These are phyloP conservation scores for Phytophthora fragariaefolia DNA, from an alignment of 352 stramenopile species.

Conservation along the genomic window DNA sequence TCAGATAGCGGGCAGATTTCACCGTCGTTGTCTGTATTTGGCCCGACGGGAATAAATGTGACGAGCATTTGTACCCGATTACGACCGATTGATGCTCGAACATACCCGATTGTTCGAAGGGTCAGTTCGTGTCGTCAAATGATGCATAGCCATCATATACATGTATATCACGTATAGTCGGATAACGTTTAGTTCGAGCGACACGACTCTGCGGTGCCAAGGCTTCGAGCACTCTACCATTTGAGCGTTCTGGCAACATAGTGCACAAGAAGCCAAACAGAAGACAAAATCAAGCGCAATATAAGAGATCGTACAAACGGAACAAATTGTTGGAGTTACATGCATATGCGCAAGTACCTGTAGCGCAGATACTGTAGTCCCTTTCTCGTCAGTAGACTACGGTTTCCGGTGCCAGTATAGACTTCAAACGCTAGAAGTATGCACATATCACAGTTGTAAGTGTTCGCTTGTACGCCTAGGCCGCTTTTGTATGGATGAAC, in stretches of 20 bases:
- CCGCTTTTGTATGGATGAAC: neutral
- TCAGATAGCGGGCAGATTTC: too few species aligned
- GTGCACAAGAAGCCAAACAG: too few species aligned
- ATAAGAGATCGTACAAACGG: too few species aligned
- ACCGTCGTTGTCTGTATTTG: too few species aligned
- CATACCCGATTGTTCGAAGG: neutral
- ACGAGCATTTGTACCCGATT: neutral
- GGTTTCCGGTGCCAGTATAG: neutral
- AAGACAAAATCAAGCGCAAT: too few species aligned
- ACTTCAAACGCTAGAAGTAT: neutral
- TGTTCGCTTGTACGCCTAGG: neutral
- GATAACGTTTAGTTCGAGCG: too few species aligned
- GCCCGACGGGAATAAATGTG: neutral
- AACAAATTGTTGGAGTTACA: neutral
- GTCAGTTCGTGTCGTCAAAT: neutral
- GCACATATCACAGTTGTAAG: constrained; percentile 2
- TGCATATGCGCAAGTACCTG: constrained; percentile 2
- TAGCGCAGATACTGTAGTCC: neutral
- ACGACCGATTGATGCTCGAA: neutral
- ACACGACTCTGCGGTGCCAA: too few species aligned
- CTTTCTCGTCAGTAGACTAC: neutral
- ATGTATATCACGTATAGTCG: neutral
- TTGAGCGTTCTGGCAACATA: too few species aligned
- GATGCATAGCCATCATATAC: neutral
- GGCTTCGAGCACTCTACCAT: too few species aligned